A percentile compares a stretch with the other conserved stretches of the same genome.
These are phyloP conservation scores for Myxozyma melibiosi DNA, from an alignment of 805 yeast species.

Conservation along the genomic window DNA sequence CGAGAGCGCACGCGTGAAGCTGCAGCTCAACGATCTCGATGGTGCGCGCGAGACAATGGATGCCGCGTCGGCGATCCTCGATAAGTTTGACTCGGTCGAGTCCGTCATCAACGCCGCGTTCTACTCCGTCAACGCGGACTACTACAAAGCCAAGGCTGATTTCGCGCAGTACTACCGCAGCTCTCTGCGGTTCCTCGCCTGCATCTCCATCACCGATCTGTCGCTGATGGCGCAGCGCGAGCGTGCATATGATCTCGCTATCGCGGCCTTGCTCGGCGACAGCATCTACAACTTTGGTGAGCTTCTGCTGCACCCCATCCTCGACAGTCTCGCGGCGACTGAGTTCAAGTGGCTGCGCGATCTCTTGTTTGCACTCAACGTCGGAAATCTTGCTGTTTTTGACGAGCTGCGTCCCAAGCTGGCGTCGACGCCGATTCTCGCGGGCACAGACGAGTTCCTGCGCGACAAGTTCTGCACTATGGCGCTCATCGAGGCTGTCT, in stretches of 20 bases:
- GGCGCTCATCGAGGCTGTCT: slow-evolving; percentile 86
- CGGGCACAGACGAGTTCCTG: slow-evolving; percentile 63
- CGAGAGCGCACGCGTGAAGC: slow-evolving; percentile 73
- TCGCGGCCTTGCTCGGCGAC: slow-evolving; percentile 89
- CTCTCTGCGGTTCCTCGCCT: slow-evolving; percentile 78
- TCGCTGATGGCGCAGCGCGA: slow-evolving; percentile 48
- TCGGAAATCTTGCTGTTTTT: slow-evolving; percentile 74
- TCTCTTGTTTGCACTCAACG: slow-evolving; percentile 68
- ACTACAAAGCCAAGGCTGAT: slow-evolving; percentile 72
- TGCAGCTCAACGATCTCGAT: slow-evolving; percentile 56
- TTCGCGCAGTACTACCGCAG: slow-evolving; percentile 80
- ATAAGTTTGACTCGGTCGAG: slow-evolving; percentile 57
- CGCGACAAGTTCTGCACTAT: slow-evolving; percentile 90
- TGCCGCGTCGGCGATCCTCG: slow-evolving; percentile 55
- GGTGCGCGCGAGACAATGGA: slow-evolving; percentile 73
- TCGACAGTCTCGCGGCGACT: slow-evolving; percentile 54
- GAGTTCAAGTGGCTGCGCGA: slow-evolving; percentile 70
- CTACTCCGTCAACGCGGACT: slow-evolving; percentile 77
- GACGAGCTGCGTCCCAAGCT: slow-evolving; percentile 51
- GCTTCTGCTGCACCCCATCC: slow-evolving; percentile 83
- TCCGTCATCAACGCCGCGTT: slow-evolving; percentile 76
- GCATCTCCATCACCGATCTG: slow-evolving; percentile 51
- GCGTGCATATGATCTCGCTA: slow-evolving; percentile 72
- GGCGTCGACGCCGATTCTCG: slow-evolving; percentile 57
- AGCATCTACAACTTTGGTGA: slow-evolving; percentile 95